These are phyloP conservation scores for Hyaloscypha bicolor DNA, from an alignment of 495 filamentous ascomycete genomes.

Conservation along the genomic window DNA sequence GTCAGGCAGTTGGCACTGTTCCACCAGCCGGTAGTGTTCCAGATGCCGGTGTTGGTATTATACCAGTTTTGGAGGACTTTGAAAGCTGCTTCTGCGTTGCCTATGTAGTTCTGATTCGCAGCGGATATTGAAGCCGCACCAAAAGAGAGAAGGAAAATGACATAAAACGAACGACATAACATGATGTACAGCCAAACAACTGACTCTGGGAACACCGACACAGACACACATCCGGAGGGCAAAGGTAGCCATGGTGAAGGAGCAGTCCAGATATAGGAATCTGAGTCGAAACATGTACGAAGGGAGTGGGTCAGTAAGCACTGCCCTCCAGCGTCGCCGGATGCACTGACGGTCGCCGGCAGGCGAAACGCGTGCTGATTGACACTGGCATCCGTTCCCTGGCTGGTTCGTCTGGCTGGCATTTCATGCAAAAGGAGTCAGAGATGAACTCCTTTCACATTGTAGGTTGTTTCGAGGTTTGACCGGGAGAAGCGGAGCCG, in stretches of 20 bases:
- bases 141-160: conserved; percentile 1
- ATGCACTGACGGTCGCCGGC: background rate
- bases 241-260: background rate
- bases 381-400: conserved; percentile 2
- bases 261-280: conserved; percentile 4
- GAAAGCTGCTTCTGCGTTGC: conserved; percentile 45
- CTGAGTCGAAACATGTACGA: background rate
- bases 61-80: conserved; percentile 65
- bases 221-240: background rate
- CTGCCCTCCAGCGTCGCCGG: background rate
- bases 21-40: conserved; percentile 74
- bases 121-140: background rate
- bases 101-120: conserved; percentile 10
- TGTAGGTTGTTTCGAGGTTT: background rate
- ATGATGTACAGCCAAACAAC: conserved; percentile 1
- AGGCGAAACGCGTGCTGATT: conserved; percentile 12
- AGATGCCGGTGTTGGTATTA: conserved; percentile 60
- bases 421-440: conserved; percentile 9
- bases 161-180: conserved; percentile 4
- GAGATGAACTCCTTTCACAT: conserved; percentile 10
- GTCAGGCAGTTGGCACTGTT: conserved; percentile 73
- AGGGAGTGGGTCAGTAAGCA: background rate
- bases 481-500: background rate
- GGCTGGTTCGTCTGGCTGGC: background rate
- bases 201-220: too few relatives aligned